These are phyloP conservation scores for Salvia sclarea DNA, from an alignment of 305 asterid species.

Conservation along the genomic window DNA sequence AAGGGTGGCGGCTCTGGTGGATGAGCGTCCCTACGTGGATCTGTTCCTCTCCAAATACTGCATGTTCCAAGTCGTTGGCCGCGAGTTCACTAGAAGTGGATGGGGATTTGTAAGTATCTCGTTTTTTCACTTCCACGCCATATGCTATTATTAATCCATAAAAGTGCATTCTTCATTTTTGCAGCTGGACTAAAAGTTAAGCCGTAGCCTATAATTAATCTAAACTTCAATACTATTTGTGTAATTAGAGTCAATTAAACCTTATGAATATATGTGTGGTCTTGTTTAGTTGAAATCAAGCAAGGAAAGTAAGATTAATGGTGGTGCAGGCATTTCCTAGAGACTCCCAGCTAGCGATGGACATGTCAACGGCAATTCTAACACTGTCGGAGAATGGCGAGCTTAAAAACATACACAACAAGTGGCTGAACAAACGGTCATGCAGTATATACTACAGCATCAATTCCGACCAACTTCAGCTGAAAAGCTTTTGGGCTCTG, in stretches of 20 bases:
- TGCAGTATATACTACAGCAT: constrained; percentile 28
- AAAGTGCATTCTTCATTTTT: too few species aligned
- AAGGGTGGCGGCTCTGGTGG: constrained; percentile 68
- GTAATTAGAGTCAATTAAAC: too few species aligned
- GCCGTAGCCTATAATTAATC: too few species aligned
- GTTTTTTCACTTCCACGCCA: too few species aligned
- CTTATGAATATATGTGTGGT: too few species aligned
- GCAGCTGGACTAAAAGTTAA: too few species aligned
- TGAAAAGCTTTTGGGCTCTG: constrained; percentile 69
- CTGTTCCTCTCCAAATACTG: constrained; percentile 62
- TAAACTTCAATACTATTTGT: too few species aligned
- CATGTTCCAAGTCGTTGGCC: constrained; percentile 62
- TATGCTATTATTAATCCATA: too few species aligned
- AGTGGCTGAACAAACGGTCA: constrained; percentile 47
- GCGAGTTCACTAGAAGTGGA: constrained; percentile 71
- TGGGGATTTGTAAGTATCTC: constrained; percentile 84
- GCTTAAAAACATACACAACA: constrained; percentile 57
- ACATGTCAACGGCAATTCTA: constrained; percentile 71
- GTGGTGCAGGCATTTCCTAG: constrained; percentile 72
- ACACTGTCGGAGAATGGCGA: constrained; percentile 66
- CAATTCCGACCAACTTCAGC: constrained; percentile 49
- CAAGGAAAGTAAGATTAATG: too few species aligned
- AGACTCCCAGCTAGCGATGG: constrained; percentile 72
- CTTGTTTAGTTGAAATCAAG: too few species aligned
- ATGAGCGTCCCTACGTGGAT: constrained; percentile 74